A percentile compares a stretch with the other conserved stretches of the same genome.
Evolutionary conservation across 805 yeast genomes (phyloP).

Genomic region (Lipomyces spencermartinsiae): DNA sequence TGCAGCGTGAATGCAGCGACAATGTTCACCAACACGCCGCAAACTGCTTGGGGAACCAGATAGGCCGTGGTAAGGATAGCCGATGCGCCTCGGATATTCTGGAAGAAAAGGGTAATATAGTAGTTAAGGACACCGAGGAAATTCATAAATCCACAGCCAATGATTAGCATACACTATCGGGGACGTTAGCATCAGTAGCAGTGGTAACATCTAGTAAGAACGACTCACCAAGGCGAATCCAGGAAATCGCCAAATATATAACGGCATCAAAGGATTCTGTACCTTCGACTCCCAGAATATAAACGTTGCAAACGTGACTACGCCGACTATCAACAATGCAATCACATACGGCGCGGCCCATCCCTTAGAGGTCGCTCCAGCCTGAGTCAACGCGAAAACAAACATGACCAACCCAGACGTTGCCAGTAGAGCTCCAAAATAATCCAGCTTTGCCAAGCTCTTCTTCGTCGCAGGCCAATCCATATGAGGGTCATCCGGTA

Average conservation of each 20-base stretch:
- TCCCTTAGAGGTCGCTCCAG: slow-evolving; percentile 49
- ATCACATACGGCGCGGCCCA: slow-evolving; percentile 58
- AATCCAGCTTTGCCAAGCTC: slow-evolving; percentile 50
- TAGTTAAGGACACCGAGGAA: slow-evolving; percentile 52
- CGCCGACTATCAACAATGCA: slow-evolving; percentile 52
- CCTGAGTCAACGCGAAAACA: slow-evolving; percentile 55
- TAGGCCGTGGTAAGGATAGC: slow-evolving; percentile 55
- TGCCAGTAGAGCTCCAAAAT: slow-evolving; percentile 53
- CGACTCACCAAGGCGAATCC: slow-evolving; percentile 49
- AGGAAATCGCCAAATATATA: slow-evolving; percentile 50
- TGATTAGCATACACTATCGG: slow-evolving; percentile 46
- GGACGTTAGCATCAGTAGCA: no score
- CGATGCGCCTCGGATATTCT: slow-evolving; percentile 48
- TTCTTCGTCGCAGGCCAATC: slow-evolving; percentile 46
- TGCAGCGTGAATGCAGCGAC: slow-evolving; percentile 58
- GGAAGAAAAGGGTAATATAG: slow-evolving; percentile 53
- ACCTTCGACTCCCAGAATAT: slow-evolving; percentile 51
- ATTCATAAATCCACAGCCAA: slow-evolving; percentile 51
- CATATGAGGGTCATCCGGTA: slow-evolving; percentile 50
- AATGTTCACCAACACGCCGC: slow-evolving; percentile 52
- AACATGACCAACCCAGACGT: slow-evolving; percentile 52
- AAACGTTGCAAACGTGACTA: slow-evolving; percentile 47
- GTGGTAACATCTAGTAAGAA: not conserved
- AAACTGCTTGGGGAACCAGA: slow-evolving; percentile 53
- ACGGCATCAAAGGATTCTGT: slow-evolving; percentile 55